Evolutionary conservation across 139 green algal genomes (phyloP).

Genomic region (Edaphochlamys debaryana): DNA sequence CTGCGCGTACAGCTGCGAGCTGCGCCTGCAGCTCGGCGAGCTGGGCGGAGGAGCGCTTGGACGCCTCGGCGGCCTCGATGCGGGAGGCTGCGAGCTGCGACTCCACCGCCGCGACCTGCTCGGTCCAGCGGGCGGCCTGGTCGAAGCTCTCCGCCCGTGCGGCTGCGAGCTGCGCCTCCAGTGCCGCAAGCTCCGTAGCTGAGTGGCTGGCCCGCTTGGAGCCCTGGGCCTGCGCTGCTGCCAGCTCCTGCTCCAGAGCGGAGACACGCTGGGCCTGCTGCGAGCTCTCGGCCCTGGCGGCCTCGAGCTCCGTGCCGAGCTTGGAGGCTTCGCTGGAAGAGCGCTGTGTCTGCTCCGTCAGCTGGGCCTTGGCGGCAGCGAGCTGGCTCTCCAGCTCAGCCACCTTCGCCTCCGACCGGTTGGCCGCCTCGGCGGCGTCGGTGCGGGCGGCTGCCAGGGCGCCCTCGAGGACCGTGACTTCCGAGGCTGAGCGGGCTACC

Average conservation of each 20-base stretch:
- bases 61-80: too few species aligned
- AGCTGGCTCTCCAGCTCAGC: not conserved
- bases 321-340: too few species aligned
- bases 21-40: not conserved
- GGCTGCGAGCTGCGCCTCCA: constrained; percentile 8
- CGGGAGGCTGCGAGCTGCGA: not conserved
- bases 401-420: not conserved
- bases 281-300: not conserved
- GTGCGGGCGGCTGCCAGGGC: too few species aligned
- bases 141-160: not conserved
- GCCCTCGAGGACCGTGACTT: too few species aligned
- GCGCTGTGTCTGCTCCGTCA: not conserved
- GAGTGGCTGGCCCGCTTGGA: too few species aligned
- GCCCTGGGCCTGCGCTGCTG: too few species aligned
- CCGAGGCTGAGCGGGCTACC: too few species aligned
- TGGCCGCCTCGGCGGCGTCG: not conserved
- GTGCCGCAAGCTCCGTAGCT: too few species aligned
- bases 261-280: not conserved
- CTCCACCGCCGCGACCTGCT: not conserved
- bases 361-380: not conserved
- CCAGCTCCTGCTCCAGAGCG: not conserved
- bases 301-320: not conserved
- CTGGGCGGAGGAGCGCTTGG: too few species aligned
- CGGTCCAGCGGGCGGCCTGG: too few species aligned
- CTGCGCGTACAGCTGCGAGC: not conserved